A percentile compares a stretch with the other conserved stretches of the same genome.
These are phyloP conservation scores for Mariannaea sp. DNA, from an alignment of 2,329 filamentous ascomycete species.

Conservation along the genomic window DNA sequence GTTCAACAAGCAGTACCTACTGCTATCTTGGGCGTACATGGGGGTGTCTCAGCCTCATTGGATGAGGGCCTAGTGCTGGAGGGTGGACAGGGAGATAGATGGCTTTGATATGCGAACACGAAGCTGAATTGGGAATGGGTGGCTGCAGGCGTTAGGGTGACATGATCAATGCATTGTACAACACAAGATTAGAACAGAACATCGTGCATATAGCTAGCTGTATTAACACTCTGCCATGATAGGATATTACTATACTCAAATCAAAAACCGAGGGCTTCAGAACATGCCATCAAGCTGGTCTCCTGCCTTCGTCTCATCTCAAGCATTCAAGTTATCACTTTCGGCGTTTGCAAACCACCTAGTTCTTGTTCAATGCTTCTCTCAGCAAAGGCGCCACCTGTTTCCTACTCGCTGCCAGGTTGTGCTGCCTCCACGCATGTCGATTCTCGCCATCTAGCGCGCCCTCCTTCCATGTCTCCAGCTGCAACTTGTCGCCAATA, in stretches of 20 bases:
- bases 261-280: neutral
- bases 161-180: conserved; percentile 12
- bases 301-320: neutral
- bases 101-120: conserved; percentile 3
- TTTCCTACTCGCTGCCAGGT: conserved; percentile 66
- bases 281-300: neutral
- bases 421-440: conserved; percentile 69
- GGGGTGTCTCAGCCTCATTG: neutral
- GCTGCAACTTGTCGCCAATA: conserved; percentile 54
- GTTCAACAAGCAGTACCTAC: too few species aligned
- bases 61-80: neutral
- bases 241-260: conserved; percentile 7
- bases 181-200: conserved; percentile 6
- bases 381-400: conserved; percentile 71
- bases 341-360: conserved; percentile 2
- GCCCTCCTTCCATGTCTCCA: conserved; percentile 60
- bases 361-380: conserved; percentile 53
- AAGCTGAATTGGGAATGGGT: neutral
- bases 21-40: too few species aligned
- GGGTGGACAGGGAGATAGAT: neutral
- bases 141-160: conserved; percentile 12
- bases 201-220: neutral
- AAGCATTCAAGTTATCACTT: neutral
- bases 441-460: conserved; percentile 56
- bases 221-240: conserved; percentile 17